These are phyloP conservation scores for Lactifluus volemus DNA, from an alignment of 768 basidiomycete species.

Conservation along the genomic window DNA sequence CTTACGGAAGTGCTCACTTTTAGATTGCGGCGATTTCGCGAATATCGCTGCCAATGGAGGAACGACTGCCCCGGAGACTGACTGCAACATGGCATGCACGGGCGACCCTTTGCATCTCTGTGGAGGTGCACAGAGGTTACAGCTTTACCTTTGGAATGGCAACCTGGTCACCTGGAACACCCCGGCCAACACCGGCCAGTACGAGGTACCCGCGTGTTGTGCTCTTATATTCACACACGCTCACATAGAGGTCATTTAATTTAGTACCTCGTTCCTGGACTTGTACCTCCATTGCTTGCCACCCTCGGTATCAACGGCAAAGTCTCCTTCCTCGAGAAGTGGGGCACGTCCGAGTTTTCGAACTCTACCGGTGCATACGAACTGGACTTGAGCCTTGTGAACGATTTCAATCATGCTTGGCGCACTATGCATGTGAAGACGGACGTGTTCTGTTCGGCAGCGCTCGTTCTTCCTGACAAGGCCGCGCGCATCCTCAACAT, in stretches of 20 bases:
- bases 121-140: constrained; percentile 47
- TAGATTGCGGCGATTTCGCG: constrained; percentile 62
- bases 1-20: background rate
- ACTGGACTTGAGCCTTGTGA: constrained; percentile 51
- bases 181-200: constrained; percentile 55
- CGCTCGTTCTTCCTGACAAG: constrained; percentile 67
- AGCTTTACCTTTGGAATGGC: constrained; percentile 28
- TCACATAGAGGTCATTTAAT: background rate
- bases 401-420: constrained; percentile 45
- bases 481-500: constrained; percentile 56
- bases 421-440: constrained; percentile 68
- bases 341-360: constrained; percentile 47
- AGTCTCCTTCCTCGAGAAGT: constrained; percentile 71
- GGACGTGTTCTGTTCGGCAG: constrained; percentile 74
- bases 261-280: constrained; percentile 43
- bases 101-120: constrained; percentile 66
- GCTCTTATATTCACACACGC: background rate
- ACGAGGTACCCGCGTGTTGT: constrained; percentile 45
- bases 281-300: constrained; percentile 64
- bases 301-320: constrained; percentile 78
- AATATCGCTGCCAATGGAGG: constrained; percentile 39
- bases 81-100: constrained; percentile 48
- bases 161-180: constrained; percentile 52
- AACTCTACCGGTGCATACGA: constrained; percentile 78
- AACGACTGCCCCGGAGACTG: constrained; percentile 26